These are phyloP conservation scores for Podila clonocystis DNA, from an alignment of 192 early-diverging fungal species.

Conservation along the genomic window DNA sequence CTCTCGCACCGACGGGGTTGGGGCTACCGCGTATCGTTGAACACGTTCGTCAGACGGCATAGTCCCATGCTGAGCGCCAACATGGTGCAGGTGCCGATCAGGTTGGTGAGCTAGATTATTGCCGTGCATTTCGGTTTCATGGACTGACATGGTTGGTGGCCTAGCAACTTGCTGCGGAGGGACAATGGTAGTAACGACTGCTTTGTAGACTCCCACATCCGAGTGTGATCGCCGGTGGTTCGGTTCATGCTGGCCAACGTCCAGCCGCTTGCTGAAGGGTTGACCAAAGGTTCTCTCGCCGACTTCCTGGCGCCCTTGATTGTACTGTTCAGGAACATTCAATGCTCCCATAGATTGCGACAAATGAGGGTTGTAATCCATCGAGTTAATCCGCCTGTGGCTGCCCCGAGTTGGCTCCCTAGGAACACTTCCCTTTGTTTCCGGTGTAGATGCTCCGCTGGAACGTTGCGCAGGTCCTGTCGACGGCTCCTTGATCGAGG, in stretches of 20 bases:
- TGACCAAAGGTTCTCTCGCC: constrained; percentile 22
- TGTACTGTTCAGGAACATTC: neutral
- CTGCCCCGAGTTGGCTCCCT: constrained; percentile 3
- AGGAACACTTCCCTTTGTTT: neutral
- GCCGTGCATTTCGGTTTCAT: no score
- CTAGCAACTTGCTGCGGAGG: constrained; percentile 8
- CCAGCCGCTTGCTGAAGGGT: constrained; percentile 23
- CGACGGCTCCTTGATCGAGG: neutral
- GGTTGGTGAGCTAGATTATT: no score
- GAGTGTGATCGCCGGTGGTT: constrained; percentile 38
- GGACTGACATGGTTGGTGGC: neutral
- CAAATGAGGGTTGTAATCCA: constrained; percentile 14
- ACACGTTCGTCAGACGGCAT: neutral
- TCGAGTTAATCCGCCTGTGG: constrained; percentile 40
- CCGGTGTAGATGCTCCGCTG: neutral
- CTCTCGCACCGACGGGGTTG: neutral
- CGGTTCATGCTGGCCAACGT: constrained; percentile 25
- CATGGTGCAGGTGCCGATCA: neutral
- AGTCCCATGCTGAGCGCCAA: neutral
- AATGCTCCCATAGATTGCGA: constrained; percentile 4
- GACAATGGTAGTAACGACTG: constrained; percentile 7
- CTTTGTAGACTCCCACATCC: constrained; percentile 23
- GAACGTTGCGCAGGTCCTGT: neutral
- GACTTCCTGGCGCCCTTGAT: constrained; percentile 5
- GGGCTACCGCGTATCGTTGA: neutral